These are phyloP conservation scores for Tripterygium wilfordii DNA, from an alignment of 177 flowering plant genomes.

Conservation along the genomic window DNA sequence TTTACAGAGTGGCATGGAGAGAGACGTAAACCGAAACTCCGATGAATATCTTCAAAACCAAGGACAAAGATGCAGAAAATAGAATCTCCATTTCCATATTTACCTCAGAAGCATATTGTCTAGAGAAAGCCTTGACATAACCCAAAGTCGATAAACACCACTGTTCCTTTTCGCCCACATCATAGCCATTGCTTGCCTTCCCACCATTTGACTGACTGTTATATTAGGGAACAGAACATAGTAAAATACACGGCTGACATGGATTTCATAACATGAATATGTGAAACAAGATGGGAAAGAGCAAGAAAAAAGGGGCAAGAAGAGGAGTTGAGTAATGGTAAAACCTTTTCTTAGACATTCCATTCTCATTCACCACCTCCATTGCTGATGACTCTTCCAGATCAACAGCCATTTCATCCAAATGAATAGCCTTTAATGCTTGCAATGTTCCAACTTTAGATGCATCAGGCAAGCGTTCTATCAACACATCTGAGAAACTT, in stretches of 20 bases:
- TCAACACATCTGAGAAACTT: constrained; percentile 60
- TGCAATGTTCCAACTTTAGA: constrained; percentile 36
- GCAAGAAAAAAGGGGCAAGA: too few relatives aligned
- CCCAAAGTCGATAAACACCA: constrained; percentile 91
- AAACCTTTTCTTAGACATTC: constrained; percentile 48
- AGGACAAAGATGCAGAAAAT: too few relatives aligned
- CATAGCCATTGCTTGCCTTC: constrained; percentile 27
- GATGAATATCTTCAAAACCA: too few relatives aligned
- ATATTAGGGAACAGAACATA: too few relatives aligned
- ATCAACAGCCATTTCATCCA: constrained; percentile 66
- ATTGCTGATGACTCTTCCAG: constrained; percentile 57
- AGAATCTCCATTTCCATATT: too few relatives aligned
- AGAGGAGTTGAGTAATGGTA: too few relatives aligned
- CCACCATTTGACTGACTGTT: constrained; percentile 55
- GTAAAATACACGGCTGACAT: too few relatives aligned
- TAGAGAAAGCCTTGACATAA: constrained; percentile 78
- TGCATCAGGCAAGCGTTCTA: constrained; percentile 63
- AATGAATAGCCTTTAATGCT: constrained; percentile 28
- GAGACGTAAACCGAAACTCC: too few relatives aligned
- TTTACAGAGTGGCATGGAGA: too few relatives aligned
- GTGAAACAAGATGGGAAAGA: neutral
- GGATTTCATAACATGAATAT: neutral
- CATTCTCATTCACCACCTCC: constrained; percentile 74
- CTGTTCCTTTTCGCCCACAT: constrained; percentile 71
- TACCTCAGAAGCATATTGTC: constrained; percentile 96